These are phyloP conservation scores for Sporisorium iseilematis-ciliati DNA, from an alignment of 1,284 basidiomycete species.

Conservation along the genomic window DNA sequence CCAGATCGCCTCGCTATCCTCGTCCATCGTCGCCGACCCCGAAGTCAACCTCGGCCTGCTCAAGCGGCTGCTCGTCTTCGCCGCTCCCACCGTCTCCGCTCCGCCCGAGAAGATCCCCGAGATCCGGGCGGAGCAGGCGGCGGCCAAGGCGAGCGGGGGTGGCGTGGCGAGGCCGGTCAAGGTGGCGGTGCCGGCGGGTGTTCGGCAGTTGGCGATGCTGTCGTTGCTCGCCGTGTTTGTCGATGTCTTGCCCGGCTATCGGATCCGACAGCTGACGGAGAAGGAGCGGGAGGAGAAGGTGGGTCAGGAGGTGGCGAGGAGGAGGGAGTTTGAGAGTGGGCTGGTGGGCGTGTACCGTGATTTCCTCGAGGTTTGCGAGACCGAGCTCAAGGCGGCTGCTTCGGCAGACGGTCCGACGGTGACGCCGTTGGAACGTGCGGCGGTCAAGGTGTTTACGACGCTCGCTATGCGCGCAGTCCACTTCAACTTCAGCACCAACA, in stretches of 20 bases:
- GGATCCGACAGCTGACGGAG: conserved; percentile 88
- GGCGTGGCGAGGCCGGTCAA: conserved; percentile 29
- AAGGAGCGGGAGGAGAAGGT: conserved; percentile 93
- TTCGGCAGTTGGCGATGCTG: conserved; percentile 88
- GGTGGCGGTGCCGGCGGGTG: conserved; percentile 78
- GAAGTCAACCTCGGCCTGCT: conserved; percentile 64
- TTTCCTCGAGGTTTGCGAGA: conserved; percentile 86
- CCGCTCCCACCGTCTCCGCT: conserved; percentile 23
- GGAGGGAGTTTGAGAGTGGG: conserved; percentile 97
- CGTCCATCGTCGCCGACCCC: conserved; percentile 64
- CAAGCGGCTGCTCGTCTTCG: conserved; percentile 60
- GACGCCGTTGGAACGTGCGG: conserved; percentile 51
- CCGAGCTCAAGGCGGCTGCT: conserved; percentile 78
- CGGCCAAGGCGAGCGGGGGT: conserved; percentile 71
- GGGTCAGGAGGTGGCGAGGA: conserved; percentile 88
- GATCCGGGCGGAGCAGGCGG: conserved; percentile 33
- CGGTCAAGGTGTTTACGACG: conserved; percentile 87
- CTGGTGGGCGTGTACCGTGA: conserved; percentile 88
- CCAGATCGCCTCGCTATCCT: conserved; percentile 67
- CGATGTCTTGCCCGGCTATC: conserved; percentile 85
- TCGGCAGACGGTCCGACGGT: background rate
- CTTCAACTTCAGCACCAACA: conserved; percentile 96
- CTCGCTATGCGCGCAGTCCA: conserved; percentile 86
- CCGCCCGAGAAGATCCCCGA: conserved; percentile 47
- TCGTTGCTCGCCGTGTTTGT: conserved; percentile 95